Evolutionary conservation across 352 stramenopile genomes (phyloP).

Genomic region (Pythium vanterpoolii): DNA sequence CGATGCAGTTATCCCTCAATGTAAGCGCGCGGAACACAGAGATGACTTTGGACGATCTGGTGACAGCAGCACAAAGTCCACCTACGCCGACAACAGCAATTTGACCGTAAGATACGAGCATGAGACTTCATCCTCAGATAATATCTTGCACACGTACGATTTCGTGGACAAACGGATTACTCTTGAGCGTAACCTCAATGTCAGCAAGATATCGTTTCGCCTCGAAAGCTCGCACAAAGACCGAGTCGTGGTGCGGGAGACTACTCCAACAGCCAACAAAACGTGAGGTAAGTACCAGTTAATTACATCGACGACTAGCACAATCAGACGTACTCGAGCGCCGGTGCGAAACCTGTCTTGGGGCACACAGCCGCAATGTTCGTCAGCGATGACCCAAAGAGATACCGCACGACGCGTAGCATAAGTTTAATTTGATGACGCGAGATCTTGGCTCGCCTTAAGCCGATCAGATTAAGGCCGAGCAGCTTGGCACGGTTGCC

Average conservation of each 20-base stretch:
- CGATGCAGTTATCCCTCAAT: constrained; percentile 2
- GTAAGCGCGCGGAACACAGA: constrained; percentile 49
- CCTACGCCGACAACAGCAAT: constrained; percentile 29
- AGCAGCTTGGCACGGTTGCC: constrained; percentile 78
- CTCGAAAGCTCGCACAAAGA: constrained; percentile 52
- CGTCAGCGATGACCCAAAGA: constrained; percentile 50
- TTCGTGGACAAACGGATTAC: constrained; percentile 49
- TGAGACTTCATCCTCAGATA: neutral
- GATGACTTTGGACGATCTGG: constrained; percentile 58
- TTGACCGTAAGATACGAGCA: too few relatives aligned
- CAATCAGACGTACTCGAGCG: constrained; percentile 43
- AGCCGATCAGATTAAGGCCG: constrained; percentile 70
- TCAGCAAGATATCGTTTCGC: constrained; percentile 43
- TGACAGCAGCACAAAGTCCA: constrained; percentile 63
- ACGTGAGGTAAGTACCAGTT: neutral
- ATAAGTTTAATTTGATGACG: constrained; percentile 72
- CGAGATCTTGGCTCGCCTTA: constrained; percentile 61
- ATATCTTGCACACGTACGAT: constrained; percentile 32
- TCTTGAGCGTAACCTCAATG: constrained; percentile 33
- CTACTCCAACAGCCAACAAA: constrained; percentile 24
- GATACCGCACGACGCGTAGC: constrained; percentile 71
- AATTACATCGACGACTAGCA: neutral
- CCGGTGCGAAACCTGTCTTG: constrained; percentile 69
- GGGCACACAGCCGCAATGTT: constrained; percentile 29
- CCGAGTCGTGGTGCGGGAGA: constrained; percentile 49